Evolutionary conservation across 2,329 filamentous ascomycete genomes (phyloP), one percentile per base, ranked within the genome.

Genomic region (Coniochaeta pulveracea): DNA sequence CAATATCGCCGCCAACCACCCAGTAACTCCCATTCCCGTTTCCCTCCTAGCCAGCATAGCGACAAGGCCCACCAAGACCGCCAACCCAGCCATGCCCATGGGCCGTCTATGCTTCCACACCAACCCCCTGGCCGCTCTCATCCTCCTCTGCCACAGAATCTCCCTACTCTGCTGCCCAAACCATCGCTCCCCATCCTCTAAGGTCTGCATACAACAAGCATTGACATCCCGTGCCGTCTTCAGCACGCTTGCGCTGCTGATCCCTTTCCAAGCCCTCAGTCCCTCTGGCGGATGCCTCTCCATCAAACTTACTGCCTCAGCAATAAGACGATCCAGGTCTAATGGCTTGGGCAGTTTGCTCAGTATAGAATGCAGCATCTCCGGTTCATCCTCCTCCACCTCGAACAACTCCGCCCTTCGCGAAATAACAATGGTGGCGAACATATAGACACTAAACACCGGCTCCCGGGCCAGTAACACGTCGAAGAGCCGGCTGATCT

Each of bases 401-500:
- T 84, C 80, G 42, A 96, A 72, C n/a, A 98, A 70, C 56, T 95
- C 86, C 21, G 76, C 71, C 37, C 82, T 79, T 23, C 89, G 80
- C 28, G 78, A 75, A 21, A 93, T 66, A 26, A 94, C 77, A 40
- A 94, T 88, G 50, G 85, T 81, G 1, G 86, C 85, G 57, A 94
- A 96, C 35, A 96, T 69, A 55, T 98, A 98, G 34, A 96, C 71
- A 12, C 79, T 79, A 48, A 94, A 85, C 24, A 83, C 80, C n/a
- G 88, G 85, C 54, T 93, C 85, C 31, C 74, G 75, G 3, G 89
- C 85, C 5, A 98, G 67, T 30, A 98, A 70, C 35, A 89, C 88
- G 58, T 98, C 91, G 54, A 95, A 98, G 1, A 98, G 63, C 16
- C 91, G 76, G 21, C 86, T 75, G 49, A 98, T 96, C 44, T 89